These are phyloP conservation scores for Solanum corneliomulleri DNA, from an alignment of 257 asterid genomes.

Conservation along the genomic window DNA sequence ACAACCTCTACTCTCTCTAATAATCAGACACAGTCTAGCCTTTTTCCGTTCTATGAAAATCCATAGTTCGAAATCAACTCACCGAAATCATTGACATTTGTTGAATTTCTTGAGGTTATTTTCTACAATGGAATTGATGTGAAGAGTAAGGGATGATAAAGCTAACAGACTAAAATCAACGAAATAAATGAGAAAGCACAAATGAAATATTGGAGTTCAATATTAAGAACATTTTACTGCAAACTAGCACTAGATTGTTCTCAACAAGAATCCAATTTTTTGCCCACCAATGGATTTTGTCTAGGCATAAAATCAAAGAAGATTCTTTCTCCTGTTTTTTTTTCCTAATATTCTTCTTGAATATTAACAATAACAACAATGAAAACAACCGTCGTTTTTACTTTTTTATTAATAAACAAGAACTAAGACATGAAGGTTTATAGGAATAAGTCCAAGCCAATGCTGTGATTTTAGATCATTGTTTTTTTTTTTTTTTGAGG, in stretches of 20 bases:
- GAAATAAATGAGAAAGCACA: background rate
- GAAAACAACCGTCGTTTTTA: background rate
- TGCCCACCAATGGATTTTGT: background rate
- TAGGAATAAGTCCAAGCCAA: background rate
- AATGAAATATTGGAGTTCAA: background rate
- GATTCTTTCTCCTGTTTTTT: background rate
- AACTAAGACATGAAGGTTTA: background rate
- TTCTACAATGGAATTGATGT: background rate
- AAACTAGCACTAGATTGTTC: background rate
- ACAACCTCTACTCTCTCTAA: background rate
- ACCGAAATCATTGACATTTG: background rate
- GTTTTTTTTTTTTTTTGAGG: background rate
- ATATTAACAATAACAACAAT: background rate
- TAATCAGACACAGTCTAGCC: background rate
- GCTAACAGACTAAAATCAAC: background rate
- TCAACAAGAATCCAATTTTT: background rate
- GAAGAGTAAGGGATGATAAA: background rate
- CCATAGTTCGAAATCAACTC: background rate
- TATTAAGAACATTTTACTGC: background rate
- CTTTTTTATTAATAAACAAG: background rate
- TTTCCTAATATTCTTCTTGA: background rate
- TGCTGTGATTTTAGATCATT: background rate
- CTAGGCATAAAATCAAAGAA: background rate
- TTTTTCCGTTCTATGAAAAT: background rate
- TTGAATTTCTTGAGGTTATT: background rate